Evolutionary conservation across 257 asterid species (phyloP).

Genomic region (Cruciata laevipes): DNA sequence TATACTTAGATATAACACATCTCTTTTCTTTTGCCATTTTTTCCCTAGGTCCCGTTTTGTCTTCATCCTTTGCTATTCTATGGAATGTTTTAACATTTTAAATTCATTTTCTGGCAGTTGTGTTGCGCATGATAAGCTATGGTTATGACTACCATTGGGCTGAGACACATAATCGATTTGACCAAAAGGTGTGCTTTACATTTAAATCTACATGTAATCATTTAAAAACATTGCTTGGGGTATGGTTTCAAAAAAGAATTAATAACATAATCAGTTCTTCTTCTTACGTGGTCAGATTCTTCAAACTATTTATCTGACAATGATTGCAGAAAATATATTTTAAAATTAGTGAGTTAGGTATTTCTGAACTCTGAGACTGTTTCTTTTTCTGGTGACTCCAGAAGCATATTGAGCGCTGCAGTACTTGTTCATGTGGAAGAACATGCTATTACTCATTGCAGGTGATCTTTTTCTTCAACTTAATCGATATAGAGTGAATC

Average conservation of each 20-base stretch:
- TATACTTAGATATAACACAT: neutral
- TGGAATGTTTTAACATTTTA: slow-evolving; percentile 3
- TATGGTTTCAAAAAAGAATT: no score
- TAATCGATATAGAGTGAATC: neutral
- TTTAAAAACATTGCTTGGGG: neutral
- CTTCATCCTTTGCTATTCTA: neutral
- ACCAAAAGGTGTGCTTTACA: slow-evolving; percentile 50
- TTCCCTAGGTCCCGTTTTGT: neutral
- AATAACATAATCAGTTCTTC: neutral
- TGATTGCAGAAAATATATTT: neutral
- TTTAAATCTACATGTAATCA: neutral
- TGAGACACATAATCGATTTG: slow-evolving; percentile 43
- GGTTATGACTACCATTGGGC: slow-evolving; percentile 94
- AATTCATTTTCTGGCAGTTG: slow-evolving; percentile 47
- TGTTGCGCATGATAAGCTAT: slow-evolving; percentile 93
- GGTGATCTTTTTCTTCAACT: slow-evolving; percentile 39
- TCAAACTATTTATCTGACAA: neutral
- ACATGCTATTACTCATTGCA: slow-evolving; percentile 83
- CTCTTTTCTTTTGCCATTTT: neutral
- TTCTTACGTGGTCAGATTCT: neutral
- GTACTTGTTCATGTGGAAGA: slow-evolving; percentile 67
- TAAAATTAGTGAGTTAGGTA: neutral
- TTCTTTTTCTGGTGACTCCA: slow-evolving; percentile 24
- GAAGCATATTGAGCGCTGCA: slow-evolving; percentile 80
- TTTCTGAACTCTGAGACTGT: slow-evolving; percentile 2